Percentiles rank a stretch among this genome's conserved stretches.
These are phyloP conservation scores for Auriculariales sp. DNA, from an alignment of 768 basidiomycete species.

Conservation along the genomic window DNA sequence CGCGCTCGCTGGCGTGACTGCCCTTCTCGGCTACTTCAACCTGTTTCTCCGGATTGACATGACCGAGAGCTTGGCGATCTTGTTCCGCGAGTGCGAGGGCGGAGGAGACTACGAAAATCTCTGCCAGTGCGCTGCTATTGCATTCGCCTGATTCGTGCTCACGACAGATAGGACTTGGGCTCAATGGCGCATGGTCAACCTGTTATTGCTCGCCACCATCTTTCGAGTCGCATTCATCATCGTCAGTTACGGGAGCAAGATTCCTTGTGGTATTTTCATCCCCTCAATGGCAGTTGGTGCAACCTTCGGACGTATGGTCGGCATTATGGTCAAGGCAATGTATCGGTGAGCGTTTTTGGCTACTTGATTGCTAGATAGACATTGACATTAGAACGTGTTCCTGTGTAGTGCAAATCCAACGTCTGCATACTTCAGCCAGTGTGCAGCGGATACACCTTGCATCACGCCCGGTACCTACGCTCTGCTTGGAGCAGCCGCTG, in stretches of 20 bases:
- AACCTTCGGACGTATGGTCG: conserved; percentile 92
- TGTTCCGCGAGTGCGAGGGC: conserved; percentile 93
- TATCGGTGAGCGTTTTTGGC: conserved; percentile 39
- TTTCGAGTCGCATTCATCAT: conserved; percentile 79
- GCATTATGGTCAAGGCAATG: conserved; percentile 89
- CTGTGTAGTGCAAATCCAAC: conserved; percentile 57
- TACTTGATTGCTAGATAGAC: neutral
- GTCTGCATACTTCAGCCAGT: conserved; percentile 80
- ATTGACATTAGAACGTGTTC: conserved; percentile 1
- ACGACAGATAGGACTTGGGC: conserved; percentile 47
- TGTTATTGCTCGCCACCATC: conserved; percentile 79
- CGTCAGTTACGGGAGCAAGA: conserved; percentile 89
- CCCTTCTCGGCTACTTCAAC: conserved; percentile 87
- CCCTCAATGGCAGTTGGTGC: conserved; percentile 99
- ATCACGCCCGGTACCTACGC: conserved; percentile 99
- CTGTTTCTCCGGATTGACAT: conserved; percentile 92
- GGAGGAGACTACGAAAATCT: conserved; percentile 79
- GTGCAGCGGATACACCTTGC: conserved; percentile 84
- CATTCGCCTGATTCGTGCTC: conserved; percentile 4
- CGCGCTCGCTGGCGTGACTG: conserved; percentile 72
- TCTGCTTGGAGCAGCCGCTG: conserved; percentile 91
- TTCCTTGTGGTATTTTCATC: conserved; percentile 95
- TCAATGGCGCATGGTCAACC: conserved; percentile 93
- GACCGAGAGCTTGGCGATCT: conserved; percentile 89
- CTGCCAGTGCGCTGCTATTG: conserved; percentile 65